Evolutionary conservation across 371 early-diverging fungal genomes (phyloP).

Genomic region (Fennellomyces sp.): DNA sequence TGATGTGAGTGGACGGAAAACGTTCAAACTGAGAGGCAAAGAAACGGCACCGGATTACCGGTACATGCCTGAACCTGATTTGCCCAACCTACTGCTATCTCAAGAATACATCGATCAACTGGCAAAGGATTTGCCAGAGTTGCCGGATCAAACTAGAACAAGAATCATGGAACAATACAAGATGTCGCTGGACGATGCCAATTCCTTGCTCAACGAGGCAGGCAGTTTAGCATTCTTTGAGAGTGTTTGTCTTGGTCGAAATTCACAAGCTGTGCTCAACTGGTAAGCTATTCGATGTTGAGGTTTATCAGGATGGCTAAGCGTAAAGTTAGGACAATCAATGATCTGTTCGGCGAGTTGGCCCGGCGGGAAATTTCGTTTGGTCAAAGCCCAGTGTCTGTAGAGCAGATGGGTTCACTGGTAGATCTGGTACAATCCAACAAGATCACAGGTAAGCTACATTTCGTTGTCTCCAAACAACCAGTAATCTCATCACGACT

Average conservation of each 20-base stretch:
- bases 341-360: constrained; percentile 80
- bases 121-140: constrained; percentile 62
- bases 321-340: constrained; percentile 83
- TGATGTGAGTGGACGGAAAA: constrained; percentile 63
- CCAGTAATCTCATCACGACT: background rate
- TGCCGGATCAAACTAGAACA: constrained; percentile 66
- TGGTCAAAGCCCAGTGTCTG: constrained; percentile 58
- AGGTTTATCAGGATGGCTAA: no score
- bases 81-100: constrained; percentile 66
- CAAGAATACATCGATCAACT: constrained; percentile 52
- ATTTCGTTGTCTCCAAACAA: no score
- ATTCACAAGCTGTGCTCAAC: constrained; percentile 44
- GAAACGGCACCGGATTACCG: constrained; percentile 88
- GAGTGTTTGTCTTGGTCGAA: constrained; percentile 43
- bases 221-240: constrained; percentile 80
- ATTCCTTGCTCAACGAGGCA: constrained; percentile 72
- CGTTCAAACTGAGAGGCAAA: constrained; percentile 76
- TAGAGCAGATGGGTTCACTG: constrained; percentile 63
- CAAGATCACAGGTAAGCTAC: constrained; percentile 58
- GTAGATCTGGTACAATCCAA: constrained; percentile 65
- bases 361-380: constrained; percentile 59
- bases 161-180: constrained; percentile 69
- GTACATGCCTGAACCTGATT: constrained; percentile 93
- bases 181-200: constrained; percentile 57
- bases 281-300: constrained; percentile 47